phyloP scores from a whole-genome alignment of 2,329 filamentous ascomycete genomes.

The Microascus cirrosus region DNA sequence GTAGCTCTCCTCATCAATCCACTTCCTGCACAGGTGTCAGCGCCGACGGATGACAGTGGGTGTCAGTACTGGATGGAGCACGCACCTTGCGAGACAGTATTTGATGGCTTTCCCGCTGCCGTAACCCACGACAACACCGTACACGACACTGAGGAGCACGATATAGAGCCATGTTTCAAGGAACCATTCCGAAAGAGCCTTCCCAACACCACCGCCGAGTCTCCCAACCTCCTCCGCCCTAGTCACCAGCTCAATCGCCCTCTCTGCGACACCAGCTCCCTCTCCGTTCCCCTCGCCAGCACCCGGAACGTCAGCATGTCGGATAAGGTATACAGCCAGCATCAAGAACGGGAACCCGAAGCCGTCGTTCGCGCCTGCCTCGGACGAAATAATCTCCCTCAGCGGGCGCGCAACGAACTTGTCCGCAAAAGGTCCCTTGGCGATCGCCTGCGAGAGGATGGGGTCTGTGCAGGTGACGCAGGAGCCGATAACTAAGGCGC shows the following conservation, averaged over 20 bases:
- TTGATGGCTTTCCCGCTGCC: conserved; percentile 33
- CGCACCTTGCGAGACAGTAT: conserved; percentile 19
- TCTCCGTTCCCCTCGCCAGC: conserved; percentile 3
- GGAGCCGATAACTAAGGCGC: conserved; percentile 45
- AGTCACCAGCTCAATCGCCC: conserved; percentile 7
- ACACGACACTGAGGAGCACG: conserved; percentile 38
- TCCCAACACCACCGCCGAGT: conserved; percentile 38
- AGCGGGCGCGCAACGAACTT: conserved; percentile 46
- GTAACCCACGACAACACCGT: conserved; percentile 40
- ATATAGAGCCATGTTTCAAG: conserved; percentile 51
- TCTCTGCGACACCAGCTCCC: not conserved
- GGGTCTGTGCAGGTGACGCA: conserved; percentile 53
- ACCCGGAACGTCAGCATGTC: conserved; percentile 30
- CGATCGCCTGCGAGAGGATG: conserved; percentile 50
- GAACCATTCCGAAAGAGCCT: conserved; percentile 44
- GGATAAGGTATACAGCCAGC: conserved; percentile 44
- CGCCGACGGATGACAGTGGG: not conserved
- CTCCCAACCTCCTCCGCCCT: conserved; percentile 27
- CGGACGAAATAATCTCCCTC: conserved; percentile 50
- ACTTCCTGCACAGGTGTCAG: conserved; percentile 21
- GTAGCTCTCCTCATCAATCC: conserved; percentile 45
- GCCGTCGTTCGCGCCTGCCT: conserved; percentile 51
- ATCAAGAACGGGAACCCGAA: conserved; percentile 52
- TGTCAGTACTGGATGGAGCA: not conserved
- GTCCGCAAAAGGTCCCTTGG: conserved; percentile 51